A percentile compares a stretch with the other conserved stretches of the same genome.
phyloP scores from a whole-genome alignment of 73 alveolate genomes.

The Breviolum minutum region DNA sequence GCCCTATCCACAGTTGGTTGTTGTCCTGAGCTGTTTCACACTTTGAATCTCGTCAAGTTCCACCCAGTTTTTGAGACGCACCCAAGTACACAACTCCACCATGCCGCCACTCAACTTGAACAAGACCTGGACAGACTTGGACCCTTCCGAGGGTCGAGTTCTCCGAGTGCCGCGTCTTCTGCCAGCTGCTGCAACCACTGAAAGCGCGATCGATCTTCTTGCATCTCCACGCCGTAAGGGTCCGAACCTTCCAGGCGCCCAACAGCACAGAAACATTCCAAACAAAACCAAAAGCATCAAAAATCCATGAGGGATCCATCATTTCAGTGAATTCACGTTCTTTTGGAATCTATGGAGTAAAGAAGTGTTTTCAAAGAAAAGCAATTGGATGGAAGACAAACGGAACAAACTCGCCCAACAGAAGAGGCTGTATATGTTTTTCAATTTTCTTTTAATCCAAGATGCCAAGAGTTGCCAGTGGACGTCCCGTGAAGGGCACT shows the following conservation, averaged over 20 bases:
- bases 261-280: not conserved
- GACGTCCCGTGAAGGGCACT: constrained; percentile 40
- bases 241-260: not conserved
- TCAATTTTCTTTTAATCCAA: not conserved
- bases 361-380: not conserved
- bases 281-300: too few species aligned
- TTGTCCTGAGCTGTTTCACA: not conserved
- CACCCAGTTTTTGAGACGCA: too few species aligned
- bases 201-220: not conserved
- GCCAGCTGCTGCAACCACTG: not conserved
- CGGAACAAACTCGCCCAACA: too few species aligned
- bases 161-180: constrained; percentile 2
- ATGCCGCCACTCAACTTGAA: not conserved
- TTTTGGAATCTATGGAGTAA: not conserved
- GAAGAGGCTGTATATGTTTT: not conserved
- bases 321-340: not conserved
- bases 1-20: constrained; percentile 62
- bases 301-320: too few species aligned
- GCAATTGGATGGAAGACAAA: too few species aligned
- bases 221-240: constrained; percentile 22
- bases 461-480: constrained; percentile 12
- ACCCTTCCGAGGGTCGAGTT: not conserved
- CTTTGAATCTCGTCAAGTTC: too few species aligned
- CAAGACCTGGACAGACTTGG: not conserved
- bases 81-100: too few species aligned